Evolutionary conservation across 345 rosid genomes (phyloP).

Genomic region (Heritiera littoralis): DNA sequence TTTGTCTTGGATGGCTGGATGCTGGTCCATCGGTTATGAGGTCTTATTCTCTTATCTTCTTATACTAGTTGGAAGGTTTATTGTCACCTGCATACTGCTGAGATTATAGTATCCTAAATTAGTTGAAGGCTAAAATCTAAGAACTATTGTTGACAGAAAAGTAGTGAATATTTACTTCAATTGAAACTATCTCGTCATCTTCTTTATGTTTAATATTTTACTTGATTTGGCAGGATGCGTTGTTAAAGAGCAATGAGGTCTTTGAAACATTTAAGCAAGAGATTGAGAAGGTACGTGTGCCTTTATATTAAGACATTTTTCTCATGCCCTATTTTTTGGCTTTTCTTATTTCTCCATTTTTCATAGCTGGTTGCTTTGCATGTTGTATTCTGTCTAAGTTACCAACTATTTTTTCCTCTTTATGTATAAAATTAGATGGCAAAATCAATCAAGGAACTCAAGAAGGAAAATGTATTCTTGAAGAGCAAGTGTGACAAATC

Average conservation of each 20-base stretch:
- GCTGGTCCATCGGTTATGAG: background rate
- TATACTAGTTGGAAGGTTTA: background rate
- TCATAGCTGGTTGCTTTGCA: background rate
- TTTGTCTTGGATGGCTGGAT: background rate
- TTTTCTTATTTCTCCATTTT: background rate
- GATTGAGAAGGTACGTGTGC: constrained; percentile 70
- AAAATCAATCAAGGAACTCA: constrained; percentile 82
- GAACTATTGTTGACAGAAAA: background rate
- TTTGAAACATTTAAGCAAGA: constrained; percentile 93
- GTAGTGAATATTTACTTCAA: background rate
- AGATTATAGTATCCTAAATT: background rate
- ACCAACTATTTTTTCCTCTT: background rate
- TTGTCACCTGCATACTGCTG: background rate
- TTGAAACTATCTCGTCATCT: background rate
- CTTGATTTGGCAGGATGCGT: constrained; percentile 70
- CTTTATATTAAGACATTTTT: background rate
- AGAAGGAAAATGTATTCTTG: constrained; percentile 81
- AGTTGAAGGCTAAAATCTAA: background rate
- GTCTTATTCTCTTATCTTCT: background rate
- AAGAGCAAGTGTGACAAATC: constrained; percentile 87
- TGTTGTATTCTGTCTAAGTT: background rate
- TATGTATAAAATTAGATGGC: constrained; percentile 56
- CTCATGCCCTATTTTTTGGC: background rate
- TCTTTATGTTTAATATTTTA: constrained; percentile 6
- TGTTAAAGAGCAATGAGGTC: constrained; percentile 90